These are phyloP conservation scores for Ganoderma resinaceum DNA, from an alignment of 1,284 basidiomycete species.

Conservation along the genomic window DNA sequence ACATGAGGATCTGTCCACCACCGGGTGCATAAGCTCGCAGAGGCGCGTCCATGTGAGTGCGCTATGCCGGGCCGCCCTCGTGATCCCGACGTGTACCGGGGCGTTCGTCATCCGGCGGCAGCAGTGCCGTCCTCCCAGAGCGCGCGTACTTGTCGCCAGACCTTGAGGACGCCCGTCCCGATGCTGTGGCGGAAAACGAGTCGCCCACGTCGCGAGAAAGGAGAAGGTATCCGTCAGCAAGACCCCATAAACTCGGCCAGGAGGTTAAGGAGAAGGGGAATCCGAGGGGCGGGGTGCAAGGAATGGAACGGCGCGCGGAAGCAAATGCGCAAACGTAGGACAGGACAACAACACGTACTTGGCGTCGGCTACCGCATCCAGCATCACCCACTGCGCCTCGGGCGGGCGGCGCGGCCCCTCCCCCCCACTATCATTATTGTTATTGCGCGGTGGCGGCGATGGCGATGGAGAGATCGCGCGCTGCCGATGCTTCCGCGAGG, in stretches of 20 bases:
- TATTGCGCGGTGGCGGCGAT: constrained; percentile 15
- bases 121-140: constrained; percentile 38
- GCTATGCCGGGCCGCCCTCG: not conserved
- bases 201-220: constrained; percentile 1
- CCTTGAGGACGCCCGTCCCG: constrained; percentile 47
- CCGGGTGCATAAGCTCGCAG: not conserved
- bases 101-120: not conserved
- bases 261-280: not conserved
- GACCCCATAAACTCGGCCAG: not conserved
- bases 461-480: not conserved
- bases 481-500: constrained; percentile 3
- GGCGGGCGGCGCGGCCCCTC: not conserved
- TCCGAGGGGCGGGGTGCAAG: not conserved
- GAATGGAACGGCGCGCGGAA: constrained; percentile 5
- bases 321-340: not conserved
- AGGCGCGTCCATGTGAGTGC: not conserved
- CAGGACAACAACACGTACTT: constrained; percentile 58
- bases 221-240: constrained; percentile 11
- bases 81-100: not conserved
- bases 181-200: constrained; percentile 36
- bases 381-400: constrained; percentile 55
- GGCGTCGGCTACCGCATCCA: constrained; percentile 60
- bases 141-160: constrained; percentile 43
- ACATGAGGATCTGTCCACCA: not conserved
- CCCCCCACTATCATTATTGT: not conserved